Conservation (phyloP, 495 filamentous ascomycete species). For the Aspergillus leporis region DNA sequence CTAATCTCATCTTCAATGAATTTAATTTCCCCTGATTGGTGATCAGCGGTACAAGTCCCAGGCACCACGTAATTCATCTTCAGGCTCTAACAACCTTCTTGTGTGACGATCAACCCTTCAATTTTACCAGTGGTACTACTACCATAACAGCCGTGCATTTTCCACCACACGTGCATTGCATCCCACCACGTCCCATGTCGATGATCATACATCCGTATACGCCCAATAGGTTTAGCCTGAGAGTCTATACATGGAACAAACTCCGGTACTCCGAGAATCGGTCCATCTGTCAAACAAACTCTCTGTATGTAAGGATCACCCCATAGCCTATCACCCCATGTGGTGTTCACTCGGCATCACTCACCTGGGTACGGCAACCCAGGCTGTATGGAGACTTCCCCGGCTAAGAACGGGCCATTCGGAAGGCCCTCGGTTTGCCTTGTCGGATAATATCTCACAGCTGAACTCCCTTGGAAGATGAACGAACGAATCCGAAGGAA, state of each 20-base stretch:
- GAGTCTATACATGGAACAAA: neutral
- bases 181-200: neutral
- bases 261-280: neutral
- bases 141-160: neutral
- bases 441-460: neutral
- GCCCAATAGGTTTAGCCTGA: neutral
- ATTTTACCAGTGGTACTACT: neutral
- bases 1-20: neutral
- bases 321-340: neutral
- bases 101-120: constrained; percentile 3
- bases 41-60: constrained; percentile 1
- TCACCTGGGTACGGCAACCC: neutral
- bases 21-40: neutral
- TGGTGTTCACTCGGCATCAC: neutral
- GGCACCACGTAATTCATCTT: constrained; percentile 4
- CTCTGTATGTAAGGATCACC: neutral
- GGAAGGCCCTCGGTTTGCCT: neutral
- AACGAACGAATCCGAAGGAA: neutral
- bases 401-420: neutral
- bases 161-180: neutral
- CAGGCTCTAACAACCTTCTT: neutral
- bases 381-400: neutral
- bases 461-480: neutral
- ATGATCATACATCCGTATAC: neutral
- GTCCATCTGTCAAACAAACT: neutral